These are phyloP conservation scores for Recurvomyces mirabilis DNA, from an alignment of 495 filamentous ascomycete genomes.

Conservation along the genomic window DNA sequence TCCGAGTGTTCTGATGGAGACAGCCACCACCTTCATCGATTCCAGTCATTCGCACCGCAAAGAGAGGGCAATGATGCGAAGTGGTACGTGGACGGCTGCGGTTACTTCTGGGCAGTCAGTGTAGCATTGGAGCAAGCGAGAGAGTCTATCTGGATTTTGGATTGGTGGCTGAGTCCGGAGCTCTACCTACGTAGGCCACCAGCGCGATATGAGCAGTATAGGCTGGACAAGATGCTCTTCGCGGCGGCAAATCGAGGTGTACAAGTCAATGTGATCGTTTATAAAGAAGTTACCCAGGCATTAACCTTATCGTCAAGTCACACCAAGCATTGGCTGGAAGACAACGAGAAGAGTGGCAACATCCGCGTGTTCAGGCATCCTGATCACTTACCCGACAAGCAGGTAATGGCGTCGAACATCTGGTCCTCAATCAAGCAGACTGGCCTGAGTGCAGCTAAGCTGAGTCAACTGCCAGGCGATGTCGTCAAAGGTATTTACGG, in stretches of 20 bases:
- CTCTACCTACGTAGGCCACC: conserved; percentile 82
- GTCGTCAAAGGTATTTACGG: conserved; percentile 70
- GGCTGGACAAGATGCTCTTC: conserved; percentile 78
- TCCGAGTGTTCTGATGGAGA: conserved; percentile 37
- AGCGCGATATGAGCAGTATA: conserved; percentile 68
- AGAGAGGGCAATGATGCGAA: conserved; percentile 58
- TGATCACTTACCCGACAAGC: conserved; percentile 69
- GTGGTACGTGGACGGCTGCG: conserved; percentile 90
- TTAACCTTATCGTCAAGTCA: conserved; percentile 73
- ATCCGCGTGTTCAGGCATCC: conserved; percentile 89
- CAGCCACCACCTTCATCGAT: conserved; percentile 49
- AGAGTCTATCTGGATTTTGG: conserved; percentile 84
- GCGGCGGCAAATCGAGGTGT: conserved; percentile 83
- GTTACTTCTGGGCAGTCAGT: conserved; percentile 85
- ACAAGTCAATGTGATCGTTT: conserved; percentile 79
- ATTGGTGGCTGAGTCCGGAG: conserved; percentile 91
- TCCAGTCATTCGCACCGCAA: conserved; percentile 68
- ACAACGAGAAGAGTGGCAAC: conserved; percentile 37
- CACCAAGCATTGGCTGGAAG: conserved; percentile 61
- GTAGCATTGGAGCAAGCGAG: conserved; percentile 70
- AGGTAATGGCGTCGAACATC: conserved; percentile 43
- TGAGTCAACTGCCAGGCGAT: conserved; percentile 52
- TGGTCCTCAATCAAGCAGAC: conserved; percentile 41
- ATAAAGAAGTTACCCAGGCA: conserved; percentile 86
- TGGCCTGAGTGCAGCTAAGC: conserved; percentile 39